Evolutionary conservation across 192 early-diverging fungal species (phyloP), one percentile per base, ranked within the genome.

Genomic region (Chytriomyces sp.): DNA sequence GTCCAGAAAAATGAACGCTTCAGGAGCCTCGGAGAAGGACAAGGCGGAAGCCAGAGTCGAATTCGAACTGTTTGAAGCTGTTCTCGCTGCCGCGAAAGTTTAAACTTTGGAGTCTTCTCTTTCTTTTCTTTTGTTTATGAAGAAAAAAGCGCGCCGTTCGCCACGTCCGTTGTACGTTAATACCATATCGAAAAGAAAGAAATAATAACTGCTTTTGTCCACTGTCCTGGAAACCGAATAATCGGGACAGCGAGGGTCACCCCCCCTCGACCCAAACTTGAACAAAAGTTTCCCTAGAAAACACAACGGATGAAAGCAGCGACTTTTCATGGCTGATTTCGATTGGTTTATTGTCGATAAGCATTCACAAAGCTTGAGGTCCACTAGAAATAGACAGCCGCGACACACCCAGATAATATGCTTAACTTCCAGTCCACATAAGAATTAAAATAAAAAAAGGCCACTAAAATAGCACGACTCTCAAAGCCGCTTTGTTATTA

Each of bases 51-150:
- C 95, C 71, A 92, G 88, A 79, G 86, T 96, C 75, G 93, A 98
- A 85, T 75, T 94, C 20, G 95, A 97, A 82, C 90, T 96, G 18
- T 94, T 91, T 80, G 94, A 96, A 85, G 89, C 95, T 35, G 84
- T 96, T 61, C 89, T 95, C 82, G 82, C 84, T 75, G 95, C 94
- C 44, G 81, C 77, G 45, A 79, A 75, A 49, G 73, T 64, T 53
- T 75, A 82, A 57, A 60, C 23, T 45, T 35, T 35, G 35, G 35
- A 35, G 35, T 35, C 35, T 35, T 35, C 35, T 35, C 35, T 35
- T 35, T 35, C 35, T 35, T 35, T 35, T 35, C 35, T 35, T 35
- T 35, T 35, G 35, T 35, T 35, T 35, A 35, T 35, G 35, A 35
- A 35, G 35, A 35, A 35, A 35, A 35, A 35, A 35, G 35, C 35